Percentiles rank a stretch among this genome's conserved stretches.
Conservation (phyloP, 2,329 filamentous ascomycete species). For the Hymenoscyphus scutula region DNA sequence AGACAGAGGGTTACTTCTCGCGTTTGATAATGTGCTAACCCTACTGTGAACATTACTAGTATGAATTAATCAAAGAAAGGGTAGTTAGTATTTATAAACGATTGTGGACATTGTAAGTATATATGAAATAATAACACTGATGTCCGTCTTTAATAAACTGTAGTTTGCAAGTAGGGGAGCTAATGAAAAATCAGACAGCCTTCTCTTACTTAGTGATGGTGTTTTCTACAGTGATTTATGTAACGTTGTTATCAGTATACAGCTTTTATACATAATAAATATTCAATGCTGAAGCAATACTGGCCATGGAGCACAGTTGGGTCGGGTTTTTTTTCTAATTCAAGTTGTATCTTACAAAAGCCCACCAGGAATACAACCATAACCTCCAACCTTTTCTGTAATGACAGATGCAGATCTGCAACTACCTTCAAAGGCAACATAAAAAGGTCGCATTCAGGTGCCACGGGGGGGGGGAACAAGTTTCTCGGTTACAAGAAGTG, state of each 20-base stretch:
- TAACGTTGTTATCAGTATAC: background rate
- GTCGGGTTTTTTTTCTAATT: background rate
- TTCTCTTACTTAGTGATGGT: background rate
- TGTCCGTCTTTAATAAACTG: constrained; percentile 1
- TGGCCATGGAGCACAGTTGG: background rate
- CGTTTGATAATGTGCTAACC: background rate
- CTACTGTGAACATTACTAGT: background rate
- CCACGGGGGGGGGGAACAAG: too few relatives aligned
- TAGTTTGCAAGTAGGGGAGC: background rate
- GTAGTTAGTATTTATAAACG: background rate
- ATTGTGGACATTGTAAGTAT: constrained; percentile 1
- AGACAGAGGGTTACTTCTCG: background rate
- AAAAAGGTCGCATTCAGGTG: background rate
- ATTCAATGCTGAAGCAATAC: constrained; percentile 6
- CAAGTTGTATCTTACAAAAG: constrained; percentile 1
- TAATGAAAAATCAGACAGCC: too few relatives aligned
- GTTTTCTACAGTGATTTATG: background rate
- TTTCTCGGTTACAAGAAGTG: too few relatives aligned
- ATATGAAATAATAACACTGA: constrained; percentile 1
- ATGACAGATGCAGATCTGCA: background rate
- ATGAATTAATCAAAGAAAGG: background rate
- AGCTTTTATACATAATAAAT: background rate
- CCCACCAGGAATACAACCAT: constrained; percentile 7
- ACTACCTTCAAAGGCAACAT: constrained; percentile 3
- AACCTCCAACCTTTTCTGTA: constrained; percentile 2